phyloP scores from a whole-genome alignment of 2,329 filamentous ascomycete species.

The Alternaria sp. region DNA sequence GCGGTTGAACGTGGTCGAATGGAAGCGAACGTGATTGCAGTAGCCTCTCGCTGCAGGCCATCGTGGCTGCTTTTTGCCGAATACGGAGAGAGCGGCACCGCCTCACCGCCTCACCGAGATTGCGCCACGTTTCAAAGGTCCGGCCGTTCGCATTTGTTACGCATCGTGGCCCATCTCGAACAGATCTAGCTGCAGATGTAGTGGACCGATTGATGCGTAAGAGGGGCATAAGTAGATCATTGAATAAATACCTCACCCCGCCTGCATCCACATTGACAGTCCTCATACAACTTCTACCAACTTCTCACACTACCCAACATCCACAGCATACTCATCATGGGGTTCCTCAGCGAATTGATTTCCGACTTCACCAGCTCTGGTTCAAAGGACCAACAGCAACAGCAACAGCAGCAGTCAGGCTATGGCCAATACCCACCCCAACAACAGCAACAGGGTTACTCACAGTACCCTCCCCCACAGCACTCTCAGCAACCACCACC shows the following conservation, averaged over 20 bases:
- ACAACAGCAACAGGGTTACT: conserved; percentile 15
- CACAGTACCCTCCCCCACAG: conserved; percentile 13
- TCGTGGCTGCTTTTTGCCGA: neutral
- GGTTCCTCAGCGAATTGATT: conserved; percentile 27
- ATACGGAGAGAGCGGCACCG: conserved; percentile 1
- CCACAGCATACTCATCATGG: conserved; percentile 20
- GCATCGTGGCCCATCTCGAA: conserved; percentile 5
- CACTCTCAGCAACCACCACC: conserved; percentile 27
- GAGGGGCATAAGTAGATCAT: neutral
- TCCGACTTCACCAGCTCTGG: conserved; percentile 22
- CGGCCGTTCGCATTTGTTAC: conserved; percentile 10
- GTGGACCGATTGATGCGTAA: neutral
- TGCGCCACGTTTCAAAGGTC: conserved; percentile 12
- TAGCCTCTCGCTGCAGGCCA: neutral
- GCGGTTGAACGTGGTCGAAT: neutral
- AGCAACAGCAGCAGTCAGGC: conserved; percentile 6
- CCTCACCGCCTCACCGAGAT: conserved; percentile 11
- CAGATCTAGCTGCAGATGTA: conserved; percentile 3
- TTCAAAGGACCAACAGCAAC: neutral
- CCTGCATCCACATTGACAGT: neutral
- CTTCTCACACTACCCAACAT: neutral
- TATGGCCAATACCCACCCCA: conserved; percentile 3
- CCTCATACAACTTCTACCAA: neutral
- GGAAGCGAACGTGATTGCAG: neutral
- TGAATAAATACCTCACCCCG: conserved; percentile 20